Evolutionary conservation across 495 filamentous ascomycete genomes (phyloP), one percentile per base, ranked within the genome.

Genomic region (Acidomyces sp.): DNA sequence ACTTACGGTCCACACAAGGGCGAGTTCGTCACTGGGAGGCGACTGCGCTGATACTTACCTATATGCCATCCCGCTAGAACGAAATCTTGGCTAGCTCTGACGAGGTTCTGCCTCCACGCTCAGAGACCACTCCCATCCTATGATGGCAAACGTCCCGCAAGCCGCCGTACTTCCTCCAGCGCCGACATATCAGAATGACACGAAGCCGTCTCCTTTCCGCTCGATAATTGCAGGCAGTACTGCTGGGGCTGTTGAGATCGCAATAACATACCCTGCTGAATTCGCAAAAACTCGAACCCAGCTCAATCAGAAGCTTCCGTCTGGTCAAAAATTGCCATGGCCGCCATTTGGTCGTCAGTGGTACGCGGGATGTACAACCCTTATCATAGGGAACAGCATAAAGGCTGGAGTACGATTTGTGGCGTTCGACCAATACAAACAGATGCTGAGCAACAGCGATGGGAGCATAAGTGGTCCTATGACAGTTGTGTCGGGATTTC

Each of bases 361-460:
- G 90, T 97, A 96, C 57, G 90, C 90, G 25, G 90, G 90, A 25
- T 97, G 90, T 64, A 96, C 90, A 16, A 95, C 90, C 18, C 65
- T 96, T 59, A 90, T 97, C 34, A 85, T 96, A 48, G 90, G 90
- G 37, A 97, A 97, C 64, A 88, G 86, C 20, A 62, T 86, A 46
- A 97, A 97, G 62, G 90, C 92, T 27, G 90, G 90, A 36, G 85
- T 97, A 49, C 77, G 88, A 86, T 97, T 97, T 52, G 85, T 94
- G 43, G 85, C 90, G 18, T 97, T 95, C 60, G 90, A 97, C 63
- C 77, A 77, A 39, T 93, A 92, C 64, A 93, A 88, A 61, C 66
- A 68, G 13, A 55, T 92, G 16, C 74, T 97, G 2, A 71, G 78
- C 51, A 86, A 95, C 63, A 74, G 78, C 41, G 69, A 83, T 42